Base-by-base conservation (phyloP, 2,329 filamentous ascomycete genomes). In the Dendryphion nanum region DNA sequence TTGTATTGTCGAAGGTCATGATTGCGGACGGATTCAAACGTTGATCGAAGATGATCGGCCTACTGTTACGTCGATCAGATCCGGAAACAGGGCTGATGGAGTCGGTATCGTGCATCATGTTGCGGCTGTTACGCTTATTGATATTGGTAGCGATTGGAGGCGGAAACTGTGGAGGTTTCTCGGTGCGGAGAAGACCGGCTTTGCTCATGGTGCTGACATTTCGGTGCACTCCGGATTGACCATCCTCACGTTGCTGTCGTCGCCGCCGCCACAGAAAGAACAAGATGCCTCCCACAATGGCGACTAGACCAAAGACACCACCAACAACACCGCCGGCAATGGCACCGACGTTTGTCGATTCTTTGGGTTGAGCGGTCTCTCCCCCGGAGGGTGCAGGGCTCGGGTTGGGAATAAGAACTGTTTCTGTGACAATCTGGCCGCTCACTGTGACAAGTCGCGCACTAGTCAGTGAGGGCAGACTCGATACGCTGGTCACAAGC, bases 191-290 rank as follows among this genome's bases (percentile, higher is more conserved):
- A 6, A 75, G 57, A 12, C 72, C 72, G 14, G 69, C 63, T 51
- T 66, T 70, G 53, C 71, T 74, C 50, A 75, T 63, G 12, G 72
- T 70, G 54, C 71, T 74, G 14, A 64, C 63, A 38, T 74, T 73
- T 15, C 72, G 61, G 8, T 57, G 48, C 39, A 64, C 54, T 24
- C 57, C 55, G 3, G 50, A 44, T 29, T 41, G 39, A n/a, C 45
- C 44, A n/a, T 54, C 44, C 21, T 54, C 38, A 16, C 48, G 35
- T 20, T 47, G 42, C 28, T 58, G 51, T 36, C 41, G 50, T 23
- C 53, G 53, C 13, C 58, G 62, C 33, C 67, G 59, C 52, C 66
- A 61, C 31, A 70, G 61, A 19, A 71, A 47, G 33, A 73, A 63
- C 21, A 73, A 46, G 1, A 64, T 47, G 5, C 48, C 63, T 7